A percentile compares a stretch with the other conserved stretches of the same genome.
Conservation (phyloP, 169 alveolate genomes). For the Plasmodium yoelii region DNA sequence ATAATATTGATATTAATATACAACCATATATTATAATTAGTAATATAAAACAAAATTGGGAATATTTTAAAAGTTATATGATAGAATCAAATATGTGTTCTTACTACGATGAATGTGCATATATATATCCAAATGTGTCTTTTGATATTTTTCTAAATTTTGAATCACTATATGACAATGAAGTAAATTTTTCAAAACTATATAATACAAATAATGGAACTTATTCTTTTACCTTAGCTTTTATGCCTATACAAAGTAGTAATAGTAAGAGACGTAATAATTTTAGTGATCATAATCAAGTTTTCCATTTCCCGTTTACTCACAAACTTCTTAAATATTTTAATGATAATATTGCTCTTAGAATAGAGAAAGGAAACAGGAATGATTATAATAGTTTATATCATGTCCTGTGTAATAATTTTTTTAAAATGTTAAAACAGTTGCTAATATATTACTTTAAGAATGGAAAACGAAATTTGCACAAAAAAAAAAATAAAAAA, state of each 20-base stretch:
- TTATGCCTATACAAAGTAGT: conserved; percentile 7
- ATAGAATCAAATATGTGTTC: conserved; percentile 37
- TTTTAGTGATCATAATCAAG: neutral
- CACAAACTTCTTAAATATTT: conserved; percentile 53
- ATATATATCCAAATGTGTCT: conserved; percentile 28
- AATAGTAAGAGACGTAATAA: neutral
- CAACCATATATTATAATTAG: conserved; percentile 40
- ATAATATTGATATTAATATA: conserved; percentile 26
- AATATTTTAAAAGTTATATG: conserved; percentile 33
- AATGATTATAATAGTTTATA: neutral
- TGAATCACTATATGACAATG: neutral
- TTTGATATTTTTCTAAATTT: conserved; percentile 34
- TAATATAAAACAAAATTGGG: conserved; percentile 49
- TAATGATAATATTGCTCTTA: conserved; percentile 18
- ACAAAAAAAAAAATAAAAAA: conserved; percentile 10
- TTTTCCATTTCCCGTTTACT: conserved; percentile 61
- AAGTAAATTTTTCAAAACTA: neutral
- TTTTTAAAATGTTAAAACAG: conserved; percentile 15
- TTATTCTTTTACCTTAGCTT: neutral
- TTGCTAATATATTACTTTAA: conserved; percentile 24
- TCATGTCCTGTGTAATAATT: conserved; percentile 14
- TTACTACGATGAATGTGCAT: conserved; percentile 13
- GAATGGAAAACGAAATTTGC: conserved; percentile 1
- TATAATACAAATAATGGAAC: too few relatives aligned
- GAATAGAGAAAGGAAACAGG: neutral